A percentile compares a stretch with the other conserved stretches of the same genome.
Evolutionary conservation across 768 basidiomycete genomes (phyloP).

Genomic region (Mycena chlorophos): DNA sequence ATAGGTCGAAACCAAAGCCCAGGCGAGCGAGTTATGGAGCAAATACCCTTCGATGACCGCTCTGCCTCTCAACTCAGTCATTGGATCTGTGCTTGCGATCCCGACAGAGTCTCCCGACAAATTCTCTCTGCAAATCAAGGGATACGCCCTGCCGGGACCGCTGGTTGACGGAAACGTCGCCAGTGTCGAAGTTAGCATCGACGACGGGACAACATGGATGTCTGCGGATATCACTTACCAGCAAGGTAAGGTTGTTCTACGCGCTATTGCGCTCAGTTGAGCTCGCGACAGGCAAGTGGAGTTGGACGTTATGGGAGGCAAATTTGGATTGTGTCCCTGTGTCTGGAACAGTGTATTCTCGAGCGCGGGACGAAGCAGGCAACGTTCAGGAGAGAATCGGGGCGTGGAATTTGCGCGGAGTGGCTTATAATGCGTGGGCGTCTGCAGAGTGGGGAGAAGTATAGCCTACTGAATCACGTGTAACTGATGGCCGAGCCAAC

Average conservation of each 20-base stretch:
- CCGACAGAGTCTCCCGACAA: slow-evolving; percentile 21
- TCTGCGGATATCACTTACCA: slow-evolving; percentile 56
- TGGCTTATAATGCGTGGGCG: slow-evolving; percentile 59
- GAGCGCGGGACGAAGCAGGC: slow-evolving; percentile 53
- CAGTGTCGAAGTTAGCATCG: slow-evolving; percentile 50
- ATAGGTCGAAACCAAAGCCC: slow-evolving; percentile 51
- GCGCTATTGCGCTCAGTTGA: neutral
- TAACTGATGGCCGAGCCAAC: no score
- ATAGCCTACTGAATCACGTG: no score
- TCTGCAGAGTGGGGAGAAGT: no score
- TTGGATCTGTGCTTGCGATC: slow-evolving; percentile 42
- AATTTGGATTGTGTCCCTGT: slow-evolving; percentile 37
- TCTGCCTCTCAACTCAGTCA: slow-evolving; percentile 62
- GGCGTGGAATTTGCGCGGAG: slow-evolving; percentile 68
- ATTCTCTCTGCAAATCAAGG: slow-evolving; percentile 44
- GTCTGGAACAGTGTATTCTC: slow-evolving; percentile 44
- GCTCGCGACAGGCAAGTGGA: slow-evolving; percentile 51
- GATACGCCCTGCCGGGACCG: slow-evolving; percentile 55
- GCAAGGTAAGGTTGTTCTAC: slow-evolving; percentile 19
- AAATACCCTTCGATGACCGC: slow-evolving; percentile 59
- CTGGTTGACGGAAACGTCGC: slow-evolving; percentile 41
- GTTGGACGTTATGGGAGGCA: slow-evolving; percentile 73
- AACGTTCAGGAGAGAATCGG: slow-evolving; percentile 49
- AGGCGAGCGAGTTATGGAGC: slow-evolving; percentile 48
- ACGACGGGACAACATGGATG: slow-evolving; percentile 54